Evolutionary conservation across 306 rosid species (phyloP), one percentile per base, ranked within the genome.

Genomic region (Hippophae rhamnoides): DNA sequence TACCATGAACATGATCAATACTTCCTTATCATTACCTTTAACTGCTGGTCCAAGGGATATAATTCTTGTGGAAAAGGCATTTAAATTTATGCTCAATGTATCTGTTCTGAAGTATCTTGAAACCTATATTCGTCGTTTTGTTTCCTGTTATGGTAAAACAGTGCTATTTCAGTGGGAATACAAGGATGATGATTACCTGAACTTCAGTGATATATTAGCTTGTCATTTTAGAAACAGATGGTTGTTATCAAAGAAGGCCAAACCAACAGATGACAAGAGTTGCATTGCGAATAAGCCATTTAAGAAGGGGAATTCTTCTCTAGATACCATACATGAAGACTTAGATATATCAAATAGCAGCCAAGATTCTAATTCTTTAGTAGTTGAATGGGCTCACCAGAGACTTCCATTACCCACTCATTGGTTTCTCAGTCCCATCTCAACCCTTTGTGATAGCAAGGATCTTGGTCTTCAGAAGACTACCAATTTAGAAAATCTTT

Each of bases 321-420:
- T 92, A 60, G 84, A 78, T 56, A 85, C 95, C 52, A 87, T 92
- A 64, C 74, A 79, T 68, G 98, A 92, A 78, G 95, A 90, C 68
- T 48, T 38, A 8, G 95, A 85, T 73, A 65, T 59, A 69, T 65
- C 86, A 65, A 14, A 74, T 56, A 12, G 54, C 43, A 52, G 46
- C 56, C 76, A 75, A 14, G 75, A 69, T 55, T 47, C 42, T 72
- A 69, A 75, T 48, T 77, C 89, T 51, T 73, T 83, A 63, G 58
- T 27, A n/a, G 59, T 72, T 48, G 92, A 87, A 74, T 87, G 96
- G 96, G 95, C 89, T 66, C 77, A 67, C 79, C 96, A 92, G 85
- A 81, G 87, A 79, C 71, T 87, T 48, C 98, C 96, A 56, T 83
- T 92, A 81, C 98, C 98, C 8, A 41, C 61, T 61, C 78, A 79